Base-by-base conservation (phyloP, 352 stramenopile species). In the Plasmopara muralis region DNA sequence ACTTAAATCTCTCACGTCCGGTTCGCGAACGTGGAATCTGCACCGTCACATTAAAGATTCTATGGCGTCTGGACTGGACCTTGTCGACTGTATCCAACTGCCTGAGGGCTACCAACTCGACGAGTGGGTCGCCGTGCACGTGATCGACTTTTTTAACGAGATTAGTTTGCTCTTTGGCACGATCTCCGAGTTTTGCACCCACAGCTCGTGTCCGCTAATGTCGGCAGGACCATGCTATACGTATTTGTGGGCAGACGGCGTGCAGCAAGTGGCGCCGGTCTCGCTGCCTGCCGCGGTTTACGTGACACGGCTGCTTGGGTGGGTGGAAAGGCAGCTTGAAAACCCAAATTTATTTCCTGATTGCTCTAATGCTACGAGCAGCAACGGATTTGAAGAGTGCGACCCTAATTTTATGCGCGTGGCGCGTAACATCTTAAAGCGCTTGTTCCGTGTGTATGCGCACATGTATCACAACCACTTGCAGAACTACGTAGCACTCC, bases 381-480 rank as follows among this genome's bases (percentile, higher is more conserved):
- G 64, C 47, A 44, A 35, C 20, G 35, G 41, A 42, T 30, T 30
- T 7, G 20, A 28, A 41, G 47, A 48, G 13, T 43, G 49, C 28
- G 64, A 65, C 33, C 47, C 54, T 8, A 59, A 72, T 41, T 94
- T 93, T 56, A 58, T 87, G 34, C 60, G 59, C 4, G 67, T 56
- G 2, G 70, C 85, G 5, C 59, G 70, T 20, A 82, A 76, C 40
- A 97, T 98, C 38, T 94, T 98, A 66, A 90, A 96, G 66, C 76
- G 93, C n/a, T 67, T 98, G 9, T 98, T 98, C 70, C 86, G 95
- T 6, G 90, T 98, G 5, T 98, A 98, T 66, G 94, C 92, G 42
- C 96, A 98, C 75, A 93, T 98, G 66, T 98, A 98, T 61, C 91
- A 95, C 64, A 93, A 80, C 61, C 96, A 98, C 64, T 83, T 97